Base-by-base conservation (phyloP, 2,329 filamentous ascomycete species). In the Coniella lustricola region DNA sequence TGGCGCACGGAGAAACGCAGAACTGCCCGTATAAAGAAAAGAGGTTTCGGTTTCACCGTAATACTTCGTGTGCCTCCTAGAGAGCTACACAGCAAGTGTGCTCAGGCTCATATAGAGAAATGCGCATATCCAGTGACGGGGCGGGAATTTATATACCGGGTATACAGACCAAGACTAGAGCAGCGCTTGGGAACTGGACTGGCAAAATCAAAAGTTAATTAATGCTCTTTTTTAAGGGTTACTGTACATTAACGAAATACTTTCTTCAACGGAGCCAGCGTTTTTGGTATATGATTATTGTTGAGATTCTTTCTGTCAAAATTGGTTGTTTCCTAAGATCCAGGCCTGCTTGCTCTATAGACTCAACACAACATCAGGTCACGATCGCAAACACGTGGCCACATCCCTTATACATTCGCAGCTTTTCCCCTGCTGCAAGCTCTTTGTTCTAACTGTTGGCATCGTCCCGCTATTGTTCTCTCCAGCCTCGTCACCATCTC, bases 1-100 rank as follows among this genome's bases (percentile, higher is more conserved):
- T 33, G 81, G 56, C 5, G 60, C 81, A 22, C 75, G 83, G 59
- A 78, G 84, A 57, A 90, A 90, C 60, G 78, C 81, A 33, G 87
- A 93, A 61, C 67, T 95, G 59, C 87, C 85, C 39, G 87, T 90
- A 56, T 90, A 70, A 78, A 16, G 70, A 78, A 16, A 21, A 16
- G 8, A n/a, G 38, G n/a, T 3, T 16, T 31, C 21, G 13, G 21
- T 16, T 16, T 25, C 5, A n/a, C n/a, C 21, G 8, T 7, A 10
- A 12, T 41, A 21, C 17, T 40, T 18, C 9, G 38, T 3, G 21
- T 16, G 22, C 20, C 32, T 17, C 21, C 31, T 21, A 4, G 40
- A n/a, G 36, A 31, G 13, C 25, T 29, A 29, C 5, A 29, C 25
- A 29, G 10, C n/a, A n/a, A n/a, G n/a, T n/a, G n/a, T n/a, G n/a